Evolutionary conservation across 306 rosid species (phyloP).

Genomic region (Gastrolobium bilobum): DNA sequence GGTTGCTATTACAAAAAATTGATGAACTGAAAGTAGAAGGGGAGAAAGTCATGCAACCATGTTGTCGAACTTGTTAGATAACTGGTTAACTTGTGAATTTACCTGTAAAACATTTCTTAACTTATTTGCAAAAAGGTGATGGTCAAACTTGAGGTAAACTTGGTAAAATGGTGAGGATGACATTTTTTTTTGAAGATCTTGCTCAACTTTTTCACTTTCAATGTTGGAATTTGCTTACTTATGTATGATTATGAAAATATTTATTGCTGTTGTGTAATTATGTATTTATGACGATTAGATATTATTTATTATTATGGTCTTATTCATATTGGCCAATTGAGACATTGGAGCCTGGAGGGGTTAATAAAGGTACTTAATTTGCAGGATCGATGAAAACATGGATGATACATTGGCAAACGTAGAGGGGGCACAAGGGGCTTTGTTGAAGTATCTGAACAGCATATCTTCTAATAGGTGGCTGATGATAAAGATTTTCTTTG

Average conservation of each 20-base stretch:
- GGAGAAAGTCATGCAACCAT: slow-evolving; percentile 22
- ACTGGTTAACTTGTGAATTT: not conserved
- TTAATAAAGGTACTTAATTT: no score
- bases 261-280: slow-evolving; percentile 5
- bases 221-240: not conserved
- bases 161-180: not conserved
- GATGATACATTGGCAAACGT: slow-evolving; percentile 91
- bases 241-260: slow-evolving; percentile 13
- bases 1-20: not conserved
- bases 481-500: slow-evolving; percentile 99
- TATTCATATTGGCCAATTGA: slow-evolving; percentile 21
- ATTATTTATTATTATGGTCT: not conserved
- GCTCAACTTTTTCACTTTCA: not conserved
- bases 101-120: not conserved
- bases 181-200: no score
- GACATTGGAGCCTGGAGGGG: slow-evolving; percentile 8
- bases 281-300: not conserved
- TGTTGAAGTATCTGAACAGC: slow-evolving; percentile 94
- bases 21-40: not conserved
- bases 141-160: slow-evolving; percentile 6
- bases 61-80: not conserved
- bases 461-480: slow-evolving; percentile 99
- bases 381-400: slow-evolving; percentile 98
- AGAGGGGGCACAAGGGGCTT: slow-evolving; percentile 94
- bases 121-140: not conserved